Base-by-base conservation (phyloP, 2,329 filamentous ascomycete genomes). In the Chaetomium strumarium region DNA sequence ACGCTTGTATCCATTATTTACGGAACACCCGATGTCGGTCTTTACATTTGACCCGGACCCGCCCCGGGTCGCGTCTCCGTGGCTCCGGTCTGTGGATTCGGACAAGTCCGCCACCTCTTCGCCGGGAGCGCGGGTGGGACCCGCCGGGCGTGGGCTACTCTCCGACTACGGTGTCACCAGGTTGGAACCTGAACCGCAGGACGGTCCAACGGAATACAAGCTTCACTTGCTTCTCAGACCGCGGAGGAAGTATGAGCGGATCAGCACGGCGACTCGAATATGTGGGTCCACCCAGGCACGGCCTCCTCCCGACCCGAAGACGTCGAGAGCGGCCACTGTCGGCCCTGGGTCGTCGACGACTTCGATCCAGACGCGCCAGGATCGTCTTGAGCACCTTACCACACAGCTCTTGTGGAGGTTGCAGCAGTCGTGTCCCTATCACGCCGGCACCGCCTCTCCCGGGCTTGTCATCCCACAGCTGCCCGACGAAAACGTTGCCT, bases 191-290 rank as follows among this genome's bases (percentile, higher is more conserved):
- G 93, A 99, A 68, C 92, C 92, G 6, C 91, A 97, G 66, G 86
- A 95, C 58, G 93, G 93, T 0, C 90, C 93, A 16, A 95, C 89
- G 0, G 93, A 99, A 70, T 99, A 99, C 72, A 99, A 99, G 69
- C 73, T 99, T 40, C 93, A 97, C 70, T 75, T 99, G 6, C 77
- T 97, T 7, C 73, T 96, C 47, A 83, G 90, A 34, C 84, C 87
- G 14, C 80, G 92, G 53, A 80, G 90, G 56, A 81, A 80, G 7
- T 95, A 91, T 67, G 78, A 76, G 34, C 80, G 77, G 31, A 85
- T 85, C 66, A 91, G 83, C 59, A 95, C 90, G 1, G 75, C 67
- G 3, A 52, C 58, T 17, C 58, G 58, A 17, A 60, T 66, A 24
- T 56, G 63, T 2, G 67, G 66, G 16, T 67, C 67, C 16, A 66